A percentile compares a stretch with the other conserved stretches of the same genome.
Evolutionary conservation across 1,284 basidiomycete species (phyloP).

Genomic region (Stygiomarasmius scandens): DNA sequence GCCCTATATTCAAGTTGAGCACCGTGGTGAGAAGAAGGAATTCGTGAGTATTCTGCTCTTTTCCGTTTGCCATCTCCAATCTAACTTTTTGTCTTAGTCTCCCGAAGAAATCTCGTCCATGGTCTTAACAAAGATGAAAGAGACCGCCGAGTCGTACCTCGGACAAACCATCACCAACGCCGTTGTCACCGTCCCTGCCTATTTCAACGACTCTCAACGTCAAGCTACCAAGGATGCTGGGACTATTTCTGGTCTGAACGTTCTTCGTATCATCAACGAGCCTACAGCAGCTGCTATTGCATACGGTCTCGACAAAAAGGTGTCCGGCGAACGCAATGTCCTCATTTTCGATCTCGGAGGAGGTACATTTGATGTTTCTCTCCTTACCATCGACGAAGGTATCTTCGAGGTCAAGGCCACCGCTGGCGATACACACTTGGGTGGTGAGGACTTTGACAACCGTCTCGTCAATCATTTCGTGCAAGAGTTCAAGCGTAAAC

Average conservation of each 20-base stretch:
- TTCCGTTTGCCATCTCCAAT: background rate
- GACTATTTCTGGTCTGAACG: no score
- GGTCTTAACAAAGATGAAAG: background rate
- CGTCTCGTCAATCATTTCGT: no score
- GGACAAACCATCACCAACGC: background rate
- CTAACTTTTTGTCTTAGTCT: background rate
- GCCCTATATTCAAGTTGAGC: conserved; percentile 77
- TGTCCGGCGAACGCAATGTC: conserved; percentile 62
- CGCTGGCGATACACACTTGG: conserved; percentile 66
- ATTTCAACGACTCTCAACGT: no score
- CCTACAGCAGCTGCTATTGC: conserved; percentile 54
- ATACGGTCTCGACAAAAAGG: conserved; percentile 71
- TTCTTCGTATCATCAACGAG: conserved; percentile 7
- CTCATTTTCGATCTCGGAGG: conserved; percentile 84
- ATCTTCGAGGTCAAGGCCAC: conserved; percentile 74
- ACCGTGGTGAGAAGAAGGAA: conserved; percentile 78
- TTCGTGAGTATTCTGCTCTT: conserved; percentile 54
- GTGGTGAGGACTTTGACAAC: no score
- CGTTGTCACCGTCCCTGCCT: background rate
- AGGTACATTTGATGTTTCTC: conserved; percentile 75
- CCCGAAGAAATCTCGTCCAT: background rate
- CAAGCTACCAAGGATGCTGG: no score
- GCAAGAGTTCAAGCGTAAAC: background rate
- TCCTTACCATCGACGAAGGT: conserved; percentile 67
- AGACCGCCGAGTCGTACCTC: background rate